Conservation (phyloP, 306 rosid species). For the Boehmeria nivea region DNA sequence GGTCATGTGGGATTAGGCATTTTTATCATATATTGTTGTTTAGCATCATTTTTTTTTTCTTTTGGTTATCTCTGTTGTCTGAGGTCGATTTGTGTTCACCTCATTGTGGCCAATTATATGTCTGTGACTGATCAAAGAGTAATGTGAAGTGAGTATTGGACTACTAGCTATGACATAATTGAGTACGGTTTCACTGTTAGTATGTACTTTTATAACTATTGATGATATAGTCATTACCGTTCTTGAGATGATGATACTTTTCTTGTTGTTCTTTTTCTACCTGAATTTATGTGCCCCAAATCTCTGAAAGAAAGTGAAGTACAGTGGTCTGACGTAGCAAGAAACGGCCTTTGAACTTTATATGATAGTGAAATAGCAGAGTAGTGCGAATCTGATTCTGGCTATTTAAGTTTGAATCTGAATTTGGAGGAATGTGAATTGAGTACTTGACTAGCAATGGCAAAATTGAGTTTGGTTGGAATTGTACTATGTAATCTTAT, state of each 20-base stretch:
- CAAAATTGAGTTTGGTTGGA: too few species aligned
- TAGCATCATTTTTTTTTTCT: neutral
- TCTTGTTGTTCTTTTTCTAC: too few species aligned
- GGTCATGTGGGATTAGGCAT: neutral
- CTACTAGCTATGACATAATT: neutral
- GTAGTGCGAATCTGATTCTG: too few species aligned
- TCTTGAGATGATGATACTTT: neutral
- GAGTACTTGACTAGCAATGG: too few species aligned
- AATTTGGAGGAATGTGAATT: too few species aligned
- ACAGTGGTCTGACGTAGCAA: too few species aligned
- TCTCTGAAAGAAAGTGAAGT: too few species aligned
- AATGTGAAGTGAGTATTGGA: slow-evolving; percentile 7
- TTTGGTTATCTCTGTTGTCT: neutral
- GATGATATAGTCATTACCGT: neutral
- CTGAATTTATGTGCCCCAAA: too few species aligned
- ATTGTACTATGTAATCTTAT: too few species aligned
- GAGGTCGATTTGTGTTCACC: slow-evolving; percentile 8
- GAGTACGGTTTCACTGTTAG: neutral
- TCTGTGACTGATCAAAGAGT: neutral
- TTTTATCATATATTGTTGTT: slow-evolving; percentile 1
- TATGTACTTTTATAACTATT: neutral
- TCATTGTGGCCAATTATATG: slow-evolving; percentile 18
- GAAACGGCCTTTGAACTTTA: too few species aligned
- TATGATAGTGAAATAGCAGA: too few species aligned
- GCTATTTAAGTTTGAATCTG: too few species aligned